These are phyloP conservation scores for Diplodia seriata DNA, from an alignment of 2,329 filamentous ascomycete genomes.

Conservation along the genomic window DNA sequence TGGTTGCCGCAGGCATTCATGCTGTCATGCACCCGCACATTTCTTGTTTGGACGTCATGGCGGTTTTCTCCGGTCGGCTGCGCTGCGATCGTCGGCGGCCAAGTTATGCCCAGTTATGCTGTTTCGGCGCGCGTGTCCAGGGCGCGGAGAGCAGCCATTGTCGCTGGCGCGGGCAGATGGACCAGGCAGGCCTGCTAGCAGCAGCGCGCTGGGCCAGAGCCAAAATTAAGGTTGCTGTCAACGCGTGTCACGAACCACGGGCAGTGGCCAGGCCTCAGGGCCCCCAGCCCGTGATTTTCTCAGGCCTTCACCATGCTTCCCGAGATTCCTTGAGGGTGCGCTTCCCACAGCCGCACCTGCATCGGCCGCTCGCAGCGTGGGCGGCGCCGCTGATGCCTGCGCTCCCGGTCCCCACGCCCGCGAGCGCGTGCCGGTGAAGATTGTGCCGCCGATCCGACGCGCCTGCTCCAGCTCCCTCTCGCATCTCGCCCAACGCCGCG, in stretches of 20 bases:
- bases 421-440: conserved; percentile 28
- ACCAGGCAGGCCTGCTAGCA: conserved; percentile 27
- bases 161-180: conserved; percentile 17
- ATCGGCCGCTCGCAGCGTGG: conserved; percentile 14
- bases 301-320: conserved; percentile 35
- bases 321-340: conserved; percentile 35
- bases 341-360: conserved; percentile 29
- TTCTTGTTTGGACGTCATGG: conserved; percentile 29
- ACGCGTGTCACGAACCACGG: conserved; percentile 32
- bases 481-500: neutral
- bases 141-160: neutral
- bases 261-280: conserved; percentile 29
- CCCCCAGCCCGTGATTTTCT: conserved; percentile 31
- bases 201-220: conserved; percentile 20
- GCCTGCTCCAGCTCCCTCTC: neutral
- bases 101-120: conserved; percentile 13
- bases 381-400: conserved; percentile 24
- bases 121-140: neutral
- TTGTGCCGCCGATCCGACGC: conserved; percentile 33
- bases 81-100: conserved; percentile 24
- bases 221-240: conserved; percentile 34
- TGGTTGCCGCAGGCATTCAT: conserved; percentile 20
- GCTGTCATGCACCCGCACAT: conserved; percentile 27
- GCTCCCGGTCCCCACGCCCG: conserved; percentile 22
- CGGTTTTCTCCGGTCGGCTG: conserved; percentile 27